Percentiles rank a stretch among this genome's conserved stretches.
Conservation (phyloP, 805 yeast species). For the Candida anglica region DNA sequence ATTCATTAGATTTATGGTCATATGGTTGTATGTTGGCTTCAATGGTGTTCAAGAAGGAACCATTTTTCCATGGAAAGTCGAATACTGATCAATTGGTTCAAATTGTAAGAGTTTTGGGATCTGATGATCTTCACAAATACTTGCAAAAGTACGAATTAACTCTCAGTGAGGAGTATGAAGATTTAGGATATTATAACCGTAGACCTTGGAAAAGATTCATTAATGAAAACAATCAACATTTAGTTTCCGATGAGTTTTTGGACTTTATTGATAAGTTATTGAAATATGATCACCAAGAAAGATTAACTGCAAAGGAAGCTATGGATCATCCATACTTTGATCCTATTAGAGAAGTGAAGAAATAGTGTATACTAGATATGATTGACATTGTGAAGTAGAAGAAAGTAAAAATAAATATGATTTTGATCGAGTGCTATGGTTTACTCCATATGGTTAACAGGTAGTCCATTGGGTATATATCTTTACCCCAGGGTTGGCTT, state of each 20-base stretch:
- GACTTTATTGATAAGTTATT: conserved; percentile 78
- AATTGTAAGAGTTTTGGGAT: conserved; percentile 83
- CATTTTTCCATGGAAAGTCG: conserved; percentile 87
- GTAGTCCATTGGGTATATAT: too few relatives aligned
- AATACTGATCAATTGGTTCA: conserved; percentile 90
- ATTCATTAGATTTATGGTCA: conserved; percentile 90
- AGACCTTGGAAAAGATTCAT: conserved; percentile 86
- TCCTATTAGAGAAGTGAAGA: conserved; percentile 18
- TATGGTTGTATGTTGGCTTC: conserved; percentile 92
- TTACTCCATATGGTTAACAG: too few relatives aligned
- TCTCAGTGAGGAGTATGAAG: conserved; percentile 73
- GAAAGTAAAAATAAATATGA: not conserved
- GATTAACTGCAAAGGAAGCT: conserved; percentile 87
- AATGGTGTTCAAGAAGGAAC: conserved; percentile 84
- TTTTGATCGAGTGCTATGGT: too few relatives aligned
- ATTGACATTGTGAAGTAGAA: not conserved
- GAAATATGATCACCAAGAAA: conserved; percentile 82
- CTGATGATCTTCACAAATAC: conserved; percentile 71
- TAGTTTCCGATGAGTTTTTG: conserved; percentile 63
- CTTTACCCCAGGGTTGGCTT: too few relatives aligned
- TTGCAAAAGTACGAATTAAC: conserved; percentile 66
- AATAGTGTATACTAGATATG: too few relatives aligned
- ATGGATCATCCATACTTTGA: conserved; percentile 54
- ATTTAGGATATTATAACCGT: conserved; percentile 62
- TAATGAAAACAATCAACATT: conserved; percentile 62